Base-by-base conservation (phyloP, 1,284 basidiomycete genomes). In the Xerocomus amazonicus region DNA sequence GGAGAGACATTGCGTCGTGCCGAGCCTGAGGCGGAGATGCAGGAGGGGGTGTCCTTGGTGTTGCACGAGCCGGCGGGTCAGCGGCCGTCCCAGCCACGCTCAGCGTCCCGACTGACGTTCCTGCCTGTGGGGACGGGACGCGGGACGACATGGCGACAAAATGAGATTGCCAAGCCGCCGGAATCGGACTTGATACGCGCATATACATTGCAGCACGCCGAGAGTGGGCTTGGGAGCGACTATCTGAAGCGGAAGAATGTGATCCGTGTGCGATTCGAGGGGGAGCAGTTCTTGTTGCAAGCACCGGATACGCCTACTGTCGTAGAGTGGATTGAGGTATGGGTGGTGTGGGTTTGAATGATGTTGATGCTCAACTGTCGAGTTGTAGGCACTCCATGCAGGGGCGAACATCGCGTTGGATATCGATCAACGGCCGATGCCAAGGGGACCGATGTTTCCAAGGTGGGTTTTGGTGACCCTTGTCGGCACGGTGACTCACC, bases 281-380 rank as follows among this genome's bases (percentile, higher is more conserved):
- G 95, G 12, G 92, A 99, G 74, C 96, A 99, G 73, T 99, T 99
- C 70, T 73, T 99, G 64, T 66, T 99, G 55, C 97, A 99, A 72
- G 91, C 92, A 3, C 83, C 80, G 47, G 88, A 91, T 65, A 87
- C 95, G 40, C 78, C 83, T 33, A 83, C 85, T 40, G 92, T 97
- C 9, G 91, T 99, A 39, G 84, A 91, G 57, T 96, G 95, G 92
- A 96, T 99, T 59, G 96, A 99, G 84, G 94, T 90, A 58, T 66
- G 31, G 53, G 36, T 16, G 48, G 13, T 14, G 45, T 34, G 36
- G 26, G 12, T 43, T 55, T 67, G 47, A 67, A 14, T 14, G 8
- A 4, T 23, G 19, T 4, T 23, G 2, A 23, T 23, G 19, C 19
- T 23, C 19, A 23, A 23, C 19, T 31, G 3, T 31, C 29, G 29